A percentile compares a stretch with the other conserved stretches of the same genome.
Conservation (phyloP, 306 rosid genomes). For the Erythrophleum fordii region DNA sequence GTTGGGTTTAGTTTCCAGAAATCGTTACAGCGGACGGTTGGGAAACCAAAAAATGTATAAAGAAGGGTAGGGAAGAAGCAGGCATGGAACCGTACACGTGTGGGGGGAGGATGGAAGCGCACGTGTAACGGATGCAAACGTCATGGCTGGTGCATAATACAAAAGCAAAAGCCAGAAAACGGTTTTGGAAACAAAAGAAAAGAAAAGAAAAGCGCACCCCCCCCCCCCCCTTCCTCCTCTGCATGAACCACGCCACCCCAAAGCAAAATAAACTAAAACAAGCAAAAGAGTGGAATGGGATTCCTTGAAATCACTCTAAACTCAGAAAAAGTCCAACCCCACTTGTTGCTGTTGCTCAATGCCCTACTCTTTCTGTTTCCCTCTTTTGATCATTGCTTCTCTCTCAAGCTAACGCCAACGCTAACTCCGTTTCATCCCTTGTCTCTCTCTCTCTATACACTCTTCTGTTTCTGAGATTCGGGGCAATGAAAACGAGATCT, state of each 20-base stretch:
- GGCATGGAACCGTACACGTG: neutral
- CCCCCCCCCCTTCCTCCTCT: neutral
- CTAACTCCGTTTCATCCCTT: neutral
- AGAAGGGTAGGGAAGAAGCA: neutral
- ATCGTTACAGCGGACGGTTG: neutral
- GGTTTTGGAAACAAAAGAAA: neutral
- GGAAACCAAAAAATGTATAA: too few species aligned
- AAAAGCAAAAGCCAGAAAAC: neutral
- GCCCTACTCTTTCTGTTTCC: neutral
- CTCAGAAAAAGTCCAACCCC: too few species aligned
- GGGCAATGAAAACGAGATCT: conserved; percentile 38
- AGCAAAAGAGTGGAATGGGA: neutral
- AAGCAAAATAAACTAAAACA: too few species aligned
- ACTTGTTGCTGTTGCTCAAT: too few species aligned
- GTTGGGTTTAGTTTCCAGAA: too few species aligned
- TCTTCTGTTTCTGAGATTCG: conserved; percentile 36
- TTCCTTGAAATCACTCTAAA: neutral
- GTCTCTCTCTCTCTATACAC: conserved; percentile 11
- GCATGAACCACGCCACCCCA: neutral
- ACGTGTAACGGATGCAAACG: conserved; percentile 28
- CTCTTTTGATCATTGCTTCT: neutral
- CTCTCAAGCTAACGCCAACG: neutral
- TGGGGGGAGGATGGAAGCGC: conserved; percentile 22
- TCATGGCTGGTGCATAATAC: neutral
- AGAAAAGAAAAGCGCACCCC: too few species aligned